These are phyloP conservation scores for Nyssa sinensis DNA, from an alignment of 148 eudicot species.

Conservation along the genomic window DNA sequence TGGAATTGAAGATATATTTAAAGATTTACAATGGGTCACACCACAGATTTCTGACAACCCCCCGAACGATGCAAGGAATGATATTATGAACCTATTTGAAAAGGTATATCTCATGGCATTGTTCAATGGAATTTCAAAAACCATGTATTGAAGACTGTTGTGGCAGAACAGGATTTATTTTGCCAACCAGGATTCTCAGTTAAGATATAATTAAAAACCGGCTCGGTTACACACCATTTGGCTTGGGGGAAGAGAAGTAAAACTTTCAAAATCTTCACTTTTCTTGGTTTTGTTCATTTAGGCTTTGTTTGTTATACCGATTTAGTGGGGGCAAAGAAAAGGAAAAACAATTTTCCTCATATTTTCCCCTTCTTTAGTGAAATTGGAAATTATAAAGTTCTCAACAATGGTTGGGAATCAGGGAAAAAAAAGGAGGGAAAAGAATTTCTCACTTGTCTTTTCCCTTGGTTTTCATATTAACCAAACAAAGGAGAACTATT, in stretches of 20 bases:
- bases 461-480: too few species aligned
- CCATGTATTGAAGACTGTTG: not conserved
- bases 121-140: not conserved
- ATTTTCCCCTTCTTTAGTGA: too few species aligned
- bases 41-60: slow-evolving; percentile 18
- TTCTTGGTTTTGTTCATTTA: not conserved
- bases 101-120: slow-evolving; percentile 24
- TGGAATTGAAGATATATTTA: slow-evolving; percentile 24
- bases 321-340: not conserved
- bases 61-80: slow-evolving; percentile 17
- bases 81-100: slow-evolving; percentile 15
- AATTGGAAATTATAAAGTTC: too few species aligned
- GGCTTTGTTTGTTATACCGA: not conserved
- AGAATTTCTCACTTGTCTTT: too few species aligned
- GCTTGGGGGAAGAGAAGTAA: not conserved
- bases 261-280: not conserved
- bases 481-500: too few species aligned
- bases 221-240: not conserved
- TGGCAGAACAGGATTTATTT: not conserved
- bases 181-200: not conserved
- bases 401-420: too few species aligned
- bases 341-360: not conserved
- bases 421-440: too few species aligned
- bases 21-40: slow-evolving; percentile 25
- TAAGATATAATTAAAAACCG: not conserved